These are phyloP conservation scores for Crithidia bombi DNA, from an alignment of 208 protist species.

Conservation along the genomic window DNA sequence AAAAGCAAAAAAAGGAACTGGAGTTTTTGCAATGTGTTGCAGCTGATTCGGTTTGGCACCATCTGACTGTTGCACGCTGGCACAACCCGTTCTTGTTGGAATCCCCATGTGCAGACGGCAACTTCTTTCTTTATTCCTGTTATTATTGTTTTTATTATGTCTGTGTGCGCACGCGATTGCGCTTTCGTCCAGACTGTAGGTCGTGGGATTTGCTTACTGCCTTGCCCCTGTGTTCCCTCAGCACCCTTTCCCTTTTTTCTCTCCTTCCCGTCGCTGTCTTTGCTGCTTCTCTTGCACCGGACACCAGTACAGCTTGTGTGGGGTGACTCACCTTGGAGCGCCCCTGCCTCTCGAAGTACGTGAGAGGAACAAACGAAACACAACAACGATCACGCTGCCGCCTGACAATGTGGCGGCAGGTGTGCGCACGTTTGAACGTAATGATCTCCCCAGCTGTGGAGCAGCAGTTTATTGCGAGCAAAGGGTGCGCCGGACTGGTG, in stretches of 20 bases:
- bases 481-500: conserved; percentile 52
- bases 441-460: conserved; percentile 42
- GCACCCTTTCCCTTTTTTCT: conserved; percentile 6
- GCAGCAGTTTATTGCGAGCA: conserved; percentile 31
- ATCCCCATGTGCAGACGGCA: neutral
- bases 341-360: too few relatives aligned
- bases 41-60: too few relatives aligned
- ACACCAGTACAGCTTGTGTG: neutral
- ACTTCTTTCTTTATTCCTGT: neutral
- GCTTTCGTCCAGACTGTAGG: neutral
- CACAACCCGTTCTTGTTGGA: too few relatives aligned
- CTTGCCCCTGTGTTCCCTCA: neutral
- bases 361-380: neutral
- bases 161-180: neutral
- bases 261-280: neutral
- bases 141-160: neutral
- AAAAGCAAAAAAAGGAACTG: too few relatives aligned
- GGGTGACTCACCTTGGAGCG: neutral
- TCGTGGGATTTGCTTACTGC: too few relatives aligned
- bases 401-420: conserved; percentile 55
- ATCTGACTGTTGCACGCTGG: too few relatives aligned
- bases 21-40: too few relatives aligned
- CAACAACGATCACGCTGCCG: neutral
- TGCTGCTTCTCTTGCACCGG: too few relatives aligned
- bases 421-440: conserved; percentile 40